Percentiles rank a stretch among this genome's conserved stretches.
These are phyloP conservation scores for Plasmodium malariae DNA, from an alignment of 169 alveolate species.

Conservation along the genomic window DNA sequence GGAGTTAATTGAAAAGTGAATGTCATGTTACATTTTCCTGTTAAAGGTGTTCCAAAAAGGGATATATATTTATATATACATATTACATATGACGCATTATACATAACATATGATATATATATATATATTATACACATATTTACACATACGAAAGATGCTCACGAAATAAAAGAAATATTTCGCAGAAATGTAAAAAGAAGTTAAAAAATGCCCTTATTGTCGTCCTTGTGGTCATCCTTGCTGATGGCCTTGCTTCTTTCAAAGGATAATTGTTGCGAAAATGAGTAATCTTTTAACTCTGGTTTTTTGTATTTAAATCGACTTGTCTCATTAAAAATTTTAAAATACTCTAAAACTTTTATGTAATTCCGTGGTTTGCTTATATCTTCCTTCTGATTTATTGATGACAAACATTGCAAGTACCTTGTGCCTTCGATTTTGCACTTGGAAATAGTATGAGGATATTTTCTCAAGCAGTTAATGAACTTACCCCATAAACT, in stretches of 20 bases:
- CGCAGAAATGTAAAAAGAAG: not conserved
- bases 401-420: constrained; percentile 67
- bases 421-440: constrained; percentile 64
- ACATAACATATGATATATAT: too few species aligned
- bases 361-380: constrained; percentile 42
- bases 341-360: constrained; percentile 69
- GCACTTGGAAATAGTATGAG: constrained; percentile 70
- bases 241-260: constrained; percentile 2
- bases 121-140: too few species aligned
- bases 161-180: too few species aligned
- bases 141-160: too few species aligned
- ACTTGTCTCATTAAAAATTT: constrained; percentile 73
- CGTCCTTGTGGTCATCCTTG: constrained; percentile 11
- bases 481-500: constrained; percentile 77
- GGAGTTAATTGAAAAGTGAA: too few species aligned
- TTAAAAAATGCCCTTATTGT: constrained; percentile 22
- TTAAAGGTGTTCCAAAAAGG: too few species aligned
- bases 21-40: too few species aligned
- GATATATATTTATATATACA: too few species aligned
- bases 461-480: constrained; percentile 73
- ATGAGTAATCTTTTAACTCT: constrained; percentile 60
- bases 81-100: too few species aligned
- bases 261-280: constrained; percentile 43
- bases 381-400: constrained; percentile 39
- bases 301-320: constrained; percentile 66